Conservation (phyloP, 257 asterid species). For the Scutellaria barbata region DNA sequence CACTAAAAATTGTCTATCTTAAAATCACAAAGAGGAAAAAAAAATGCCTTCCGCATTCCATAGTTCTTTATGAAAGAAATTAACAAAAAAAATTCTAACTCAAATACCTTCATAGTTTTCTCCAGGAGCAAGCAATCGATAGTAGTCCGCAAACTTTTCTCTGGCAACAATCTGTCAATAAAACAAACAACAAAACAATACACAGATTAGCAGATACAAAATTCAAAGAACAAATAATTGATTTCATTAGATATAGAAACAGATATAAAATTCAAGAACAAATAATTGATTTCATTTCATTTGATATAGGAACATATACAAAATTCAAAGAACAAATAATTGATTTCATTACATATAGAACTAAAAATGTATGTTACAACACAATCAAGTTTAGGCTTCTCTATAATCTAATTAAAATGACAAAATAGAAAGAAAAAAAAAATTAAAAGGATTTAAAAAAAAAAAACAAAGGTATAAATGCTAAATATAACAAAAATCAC, state of each 20-base stretch:
- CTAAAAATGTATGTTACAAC: not conserved
- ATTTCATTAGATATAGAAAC: no score
- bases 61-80: no score
- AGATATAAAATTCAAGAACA: no score
- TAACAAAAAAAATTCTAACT: not conserved
- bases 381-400: not conserved
- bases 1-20: no score
- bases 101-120: constrained; percentile 70
- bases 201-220: no score
- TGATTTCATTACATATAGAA: not conserved
- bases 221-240: no score
- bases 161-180: constrained; percentile 67
- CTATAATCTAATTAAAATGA: not conserved
- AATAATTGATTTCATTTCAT: no score
- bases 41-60: no score
- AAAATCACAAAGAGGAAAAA: no score
- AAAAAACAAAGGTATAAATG: not conserved
- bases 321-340: not conserved
- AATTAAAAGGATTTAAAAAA: not conserved
- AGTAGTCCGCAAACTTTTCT: constrained; percentile 64
- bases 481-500: no score
- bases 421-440: constrained; percentile 3
- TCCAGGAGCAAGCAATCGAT: constrained; percentile 75
- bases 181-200: no score
- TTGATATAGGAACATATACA: no score